Percentiles rank a stretch among this genome's conserved stretches.
These are phyloP conservation scores for Galerina sulciceps DNA, from an alignment of 768 basidiomycete species.

Conservation along the genomic window DNA sequence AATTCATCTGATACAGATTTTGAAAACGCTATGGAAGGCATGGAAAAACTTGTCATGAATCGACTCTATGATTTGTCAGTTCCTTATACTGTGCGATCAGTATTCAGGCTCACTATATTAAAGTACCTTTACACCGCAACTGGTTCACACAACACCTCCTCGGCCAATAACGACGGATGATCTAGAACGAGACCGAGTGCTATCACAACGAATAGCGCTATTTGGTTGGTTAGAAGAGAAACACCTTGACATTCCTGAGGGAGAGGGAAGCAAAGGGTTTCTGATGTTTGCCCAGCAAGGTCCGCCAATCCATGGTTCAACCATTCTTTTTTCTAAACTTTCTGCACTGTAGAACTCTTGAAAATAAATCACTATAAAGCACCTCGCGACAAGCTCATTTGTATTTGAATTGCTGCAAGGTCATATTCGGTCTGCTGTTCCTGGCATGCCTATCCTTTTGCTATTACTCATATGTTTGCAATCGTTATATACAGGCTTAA, in stretches of 20 bases:
- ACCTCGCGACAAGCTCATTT: constrained; percentile 96
- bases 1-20: constrained; percentile 81
- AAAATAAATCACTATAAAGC: constrained; percentile 99
- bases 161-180: constrained; percentile 91
- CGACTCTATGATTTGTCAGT: constrained; percentile 91
- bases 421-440: constrained; percentile 85
- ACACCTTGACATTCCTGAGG: constrained; percentile 89
- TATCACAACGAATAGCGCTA: constrained; percentile 86
- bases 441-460: constrained; percentile 4
- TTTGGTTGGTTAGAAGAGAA: constrained; percentile 90
- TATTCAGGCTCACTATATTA: constrained; percentile 14
- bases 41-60: constrained; percentile 99
- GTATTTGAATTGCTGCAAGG: constrained; percentile 98
- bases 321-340: constrained; percentile 1
- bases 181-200: constrained; percentile 91
- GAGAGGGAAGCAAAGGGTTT: constrained; percentile 78
- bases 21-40: constrained; percentile 96
- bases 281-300: constrained; percentile 90
- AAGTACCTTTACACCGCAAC: constrained; percentile 92
- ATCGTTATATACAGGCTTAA: constrained; percentile 62
- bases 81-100: neutral
- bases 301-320: constrained; percentile 27
- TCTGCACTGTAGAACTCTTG: constrained; percentile 65
- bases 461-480: constrained; percentile 1
- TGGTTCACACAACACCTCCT: constrained; percentile 65